Conservation (phyloP, 768 basidiomycete genomes). For the Pholiota microspora region DNA sequence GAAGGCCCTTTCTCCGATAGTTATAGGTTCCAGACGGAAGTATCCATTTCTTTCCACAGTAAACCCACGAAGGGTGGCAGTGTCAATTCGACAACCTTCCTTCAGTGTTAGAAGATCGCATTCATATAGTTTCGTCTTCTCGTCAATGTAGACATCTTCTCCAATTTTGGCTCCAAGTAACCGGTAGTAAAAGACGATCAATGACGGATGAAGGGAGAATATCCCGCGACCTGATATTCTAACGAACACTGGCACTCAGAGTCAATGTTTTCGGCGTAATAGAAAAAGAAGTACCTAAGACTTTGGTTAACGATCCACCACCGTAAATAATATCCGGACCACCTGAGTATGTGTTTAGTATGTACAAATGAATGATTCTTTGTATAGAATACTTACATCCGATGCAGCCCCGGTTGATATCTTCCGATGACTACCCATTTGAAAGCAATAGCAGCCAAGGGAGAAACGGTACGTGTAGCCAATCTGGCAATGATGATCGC, state of each 20-base stretch:
- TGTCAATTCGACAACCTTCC: conserved; percentile 44
- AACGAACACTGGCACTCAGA: no score
- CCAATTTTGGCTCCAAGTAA: conserved; percentile 45
- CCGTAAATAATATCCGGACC: conserved; percentile 40
- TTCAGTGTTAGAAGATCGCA: conserved; percentile 41
- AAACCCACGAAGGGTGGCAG: conserved; percentile 38
- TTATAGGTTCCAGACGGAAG: conserved; percentile 38
- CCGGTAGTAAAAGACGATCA: conserved; percentile 41
- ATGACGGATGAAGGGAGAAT: conserved; percentile 35
- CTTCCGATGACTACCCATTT: conserved; percentile 47
- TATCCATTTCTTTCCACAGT: conserved; percentile 43
- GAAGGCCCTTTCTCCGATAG: conserved; percentile 34
- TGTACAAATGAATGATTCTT: neutral
- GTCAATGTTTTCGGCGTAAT: neutral
- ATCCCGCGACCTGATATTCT: conserved; percentile 40
- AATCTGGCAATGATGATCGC: conserved; percentile 35
- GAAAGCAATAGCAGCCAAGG: conserved; percentile 38
- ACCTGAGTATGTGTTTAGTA: conserved; percentile 19
- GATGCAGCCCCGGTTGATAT: conserved; percentile 36
- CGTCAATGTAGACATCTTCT: conserved; percentile 35
- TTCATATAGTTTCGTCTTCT: conserved; percentile 39
- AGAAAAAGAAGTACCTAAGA: conserved; percentile 21
- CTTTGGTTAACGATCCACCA: conserved; percentile 45
- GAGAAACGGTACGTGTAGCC: conserved; percentile 32
- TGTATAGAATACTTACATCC: conserved; percentile 28